These are phyloP conservation scores for Lachnellula occidentalis DNA, from an alignment of 2,329 filamentous ascomycete species.

Conservation along the genomic window DNA sequence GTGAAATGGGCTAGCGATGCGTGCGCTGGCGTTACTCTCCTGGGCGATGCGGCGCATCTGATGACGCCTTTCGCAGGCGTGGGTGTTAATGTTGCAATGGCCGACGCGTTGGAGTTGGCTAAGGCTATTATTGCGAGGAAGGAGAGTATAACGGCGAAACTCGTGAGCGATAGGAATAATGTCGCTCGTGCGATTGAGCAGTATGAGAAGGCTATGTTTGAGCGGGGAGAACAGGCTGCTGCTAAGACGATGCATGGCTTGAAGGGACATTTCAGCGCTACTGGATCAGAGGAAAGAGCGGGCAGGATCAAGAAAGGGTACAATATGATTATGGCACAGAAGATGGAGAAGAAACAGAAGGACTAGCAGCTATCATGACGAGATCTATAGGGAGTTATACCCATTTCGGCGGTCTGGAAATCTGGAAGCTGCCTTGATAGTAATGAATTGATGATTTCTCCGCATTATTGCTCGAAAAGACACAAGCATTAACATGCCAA, in stretches of 20 bases:
- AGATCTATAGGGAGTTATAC: too few species aligned
- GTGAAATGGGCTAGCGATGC: conserved; percentile 21
- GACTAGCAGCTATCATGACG: too few species aligned
- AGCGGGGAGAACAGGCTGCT: conserved; percentile 14
- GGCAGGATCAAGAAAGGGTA: neutral
- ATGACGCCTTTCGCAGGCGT: conserved; percentile 44
- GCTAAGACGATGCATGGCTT: conserved; percentile 18
- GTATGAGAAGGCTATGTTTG: conserved; percentile 22
- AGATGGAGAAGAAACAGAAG: neutral
- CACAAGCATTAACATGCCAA: too few species aligned
- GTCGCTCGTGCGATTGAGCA: conserved; percentile 13
- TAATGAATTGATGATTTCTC: too few species aligned
- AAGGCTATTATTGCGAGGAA: conserved; percentile 26
- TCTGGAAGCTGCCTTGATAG: too few species aligned
- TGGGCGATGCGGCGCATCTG: conserved; percentile 46
- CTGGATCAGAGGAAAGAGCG: conserved; percentile 9
- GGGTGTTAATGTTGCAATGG: conserved; percentile 44
- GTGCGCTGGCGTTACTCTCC: conserved; percentile 37
- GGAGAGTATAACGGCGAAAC: conserved; percentile 4
- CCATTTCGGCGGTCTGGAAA: too few species aligned
- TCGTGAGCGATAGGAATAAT: neutral
- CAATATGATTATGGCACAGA: neutral
- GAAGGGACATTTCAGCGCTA: conserved; percentile 18
- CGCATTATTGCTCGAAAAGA: too few species aligned
- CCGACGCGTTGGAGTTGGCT: conserved; percentile 39